phyloP scores from a whole-genome alignment of 306 rosid genomes.

The Fagus crenata region DNA sequence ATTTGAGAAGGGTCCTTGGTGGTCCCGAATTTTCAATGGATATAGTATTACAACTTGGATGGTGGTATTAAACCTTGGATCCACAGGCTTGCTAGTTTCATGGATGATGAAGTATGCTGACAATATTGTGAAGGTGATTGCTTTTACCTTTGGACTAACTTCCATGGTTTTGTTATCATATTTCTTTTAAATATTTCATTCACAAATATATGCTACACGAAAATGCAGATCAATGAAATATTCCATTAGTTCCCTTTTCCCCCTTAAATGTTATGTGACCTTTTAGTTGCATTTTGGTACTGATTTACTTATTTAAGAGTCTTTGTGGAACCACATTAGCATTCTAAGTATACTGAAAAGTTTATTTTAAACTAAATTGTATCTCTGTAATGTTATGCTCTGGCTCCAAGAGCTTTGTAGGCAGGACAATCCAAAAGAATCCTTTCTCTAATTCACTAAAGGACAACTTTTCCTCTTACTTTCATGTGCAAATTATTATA shows the following conservation, averaged over 20 bases:
- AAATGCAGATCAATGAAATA: neutral
- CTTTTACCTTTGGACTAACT: neutral
- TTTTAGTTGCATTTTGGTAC: neutral
- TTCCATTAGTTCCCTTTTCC: neutral
- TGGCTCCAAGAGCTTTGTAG: too few relatives aligned
- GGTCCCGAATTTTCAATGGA: constrained; percentile 87
- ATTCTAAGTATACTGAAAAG: neutral
- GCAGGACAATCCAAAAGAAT: neutral
- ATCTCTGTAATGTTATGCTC: neutral
- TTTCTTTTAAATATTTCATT: neutral
- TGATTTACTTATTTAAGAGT: neutral
- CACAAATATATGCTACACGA: neutral
- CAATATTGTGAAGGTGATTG: constrained; percentile 84
- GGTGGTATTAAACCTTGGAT: constrained; percentile 92
- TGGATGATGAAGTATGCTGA: constrained; percentile 98
- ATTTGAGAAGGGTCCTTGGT: constrained; percentile 95
- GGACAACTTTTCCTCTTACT: neutral
- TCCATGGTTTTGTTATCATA: neutral
- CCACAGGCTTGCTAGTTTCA: constrained; percentile 91
- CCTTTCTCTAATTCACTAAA: neutral
- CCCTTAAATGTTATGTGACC: neutral
- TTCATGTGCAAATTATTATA: neutral
- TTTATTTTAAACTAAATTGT: neutral
- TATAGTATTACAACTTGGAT: constrained; percentile 80
- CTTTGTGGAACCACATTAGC: neutral